Percentiles rank a stretch among this genome's conserved stretches.
Evolutionary conservation across 2,329 filamentous ascomycete species (phyloP).

Genomic region (Exophiala xenobiotica): DNA sequence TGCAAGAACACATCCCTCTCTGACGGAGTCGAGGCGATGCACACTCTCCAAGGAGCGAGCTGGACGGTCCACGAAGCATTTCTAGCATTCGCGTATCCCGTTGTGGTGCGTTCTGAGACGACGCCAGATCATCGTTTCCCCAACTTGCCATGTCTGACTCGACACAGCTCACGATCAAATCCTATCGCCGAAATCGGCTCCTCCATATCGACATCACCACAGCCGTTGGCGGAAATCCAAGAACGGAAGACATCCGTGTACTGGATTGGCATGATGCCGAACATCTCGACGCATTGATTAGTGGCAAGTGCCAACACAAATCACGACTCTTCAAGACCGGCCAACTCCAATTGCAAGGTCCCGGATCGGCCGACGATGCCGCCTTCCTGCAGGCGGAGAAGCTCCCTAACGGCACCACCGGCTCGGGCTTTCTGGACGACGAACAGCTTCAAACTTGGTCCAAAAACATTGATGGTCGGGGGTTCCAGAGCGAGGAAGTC

Average conservation of each 20-base stretch:
- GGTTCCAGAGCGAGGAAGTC: constrained; percentile 53
- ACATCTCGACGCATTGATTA: constrained; percentile 76
- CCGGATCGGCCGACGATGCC: constrained; percentile 39
- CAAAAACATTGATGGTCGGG: constrained; percentile 40
- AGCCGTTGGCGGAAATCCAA: constrained; percentile 66
- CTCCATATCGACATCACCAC: constrained; percentile 71
- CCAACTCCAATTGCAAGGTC: constrained; percentile 35
- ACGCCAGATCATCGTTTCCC: not conserved
- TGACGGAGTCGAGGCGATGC: constrained; percentile 64
- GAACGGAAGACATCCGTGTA: constrained; percentile 58
- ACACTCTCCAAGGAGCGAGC: constrained; percentile 64
- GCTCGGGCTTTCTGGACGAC: constrained; percentile 59
- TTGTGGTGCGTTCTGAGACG: not conserved
- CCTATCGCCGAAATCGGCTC: constrained; percentile 45
- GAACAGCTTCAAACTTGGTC: constrained; percentile 52
- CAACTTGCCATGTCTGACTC: not conserved
- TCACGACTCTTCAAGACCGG: constrained; percentile 37
- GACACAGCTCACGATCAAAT: constrained; percentile 32
- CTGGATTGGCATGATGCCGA: constrained; percentile 60
- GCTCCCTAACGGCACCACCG: constrained; percentile 52
- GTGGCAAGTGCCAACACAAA: constrained; percentile 67
- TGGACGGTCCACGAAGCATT: constrained; percentile 45
- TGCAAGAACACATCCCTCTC: constrained; percentile 72
- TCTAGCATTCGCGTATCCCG: not conserved
- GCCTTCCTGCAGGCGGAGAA: constrained; percentile 41